These are phyloP conservation scores for Diplodia mutila DNA, from an alignment of 2,329 filamentous ascomycete genomes.

Conservation along the genomic window DNA sequence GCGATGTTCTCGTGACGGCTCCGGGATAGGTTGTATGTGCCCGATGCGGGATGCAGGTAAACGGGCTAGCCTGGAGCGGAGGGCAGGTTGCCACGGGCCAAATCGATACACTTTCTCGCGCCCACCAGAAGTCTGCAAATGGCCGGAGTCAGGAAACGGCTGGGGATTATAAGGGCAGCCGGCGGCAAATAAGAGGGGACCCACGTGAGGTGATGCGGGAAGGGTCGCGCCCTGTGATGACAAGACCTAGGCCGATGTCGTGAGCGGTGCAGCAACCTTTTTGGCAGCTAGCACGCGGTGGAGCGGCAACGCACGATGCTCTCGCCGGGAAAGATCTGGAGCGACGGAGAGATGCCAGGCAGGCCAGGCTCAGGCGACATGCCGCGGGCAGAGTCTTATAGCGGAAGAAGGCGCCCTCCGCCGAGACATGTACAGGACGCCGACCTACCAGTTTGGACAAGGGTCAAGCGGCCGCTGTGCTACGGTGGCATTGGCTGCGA, in stretches of 20 bases:
- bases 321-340: neutral
- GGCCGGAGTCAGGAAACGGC: neutral
- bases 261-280: neutral
- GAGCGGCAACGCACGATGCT: constrained; percentile 9
- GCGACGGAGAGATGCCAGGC: constrained; percentile 6
- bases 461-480: constrained; percentile 15
- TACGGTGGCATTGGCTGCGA: constrained; percentile 11
- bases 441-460: constrained; percentile 8
- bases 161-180: neutral
- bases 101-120: constrained; percentile 9
- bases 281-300: neutral
- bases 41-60: constrained; percentile 5
- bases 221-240: constrained; percentile 14
- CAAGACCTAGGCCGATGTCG: constrained; percentile 6
- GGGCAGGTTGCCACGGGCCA: neutral
- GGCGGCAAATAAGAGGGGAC: neutral
- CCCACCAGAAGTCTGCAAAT: neutral
- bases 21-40: neutral
- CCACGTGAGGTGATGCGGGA: neutral
- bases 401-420: constrained; percentile 6
- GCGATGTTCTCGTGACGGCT: constrained; percentile 12
- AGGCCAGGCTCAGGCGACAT: neutral
- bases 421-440: constrained; percentile 5
- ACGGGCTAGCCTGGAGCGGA: constrained; percentile 14
- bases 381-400: constrained; percentile 2